These are phyloP conservation scores for Trypanosoma rangeli DNA, from an alignment of 208 protist genomes.

Conservation along the genomic window DNA sequence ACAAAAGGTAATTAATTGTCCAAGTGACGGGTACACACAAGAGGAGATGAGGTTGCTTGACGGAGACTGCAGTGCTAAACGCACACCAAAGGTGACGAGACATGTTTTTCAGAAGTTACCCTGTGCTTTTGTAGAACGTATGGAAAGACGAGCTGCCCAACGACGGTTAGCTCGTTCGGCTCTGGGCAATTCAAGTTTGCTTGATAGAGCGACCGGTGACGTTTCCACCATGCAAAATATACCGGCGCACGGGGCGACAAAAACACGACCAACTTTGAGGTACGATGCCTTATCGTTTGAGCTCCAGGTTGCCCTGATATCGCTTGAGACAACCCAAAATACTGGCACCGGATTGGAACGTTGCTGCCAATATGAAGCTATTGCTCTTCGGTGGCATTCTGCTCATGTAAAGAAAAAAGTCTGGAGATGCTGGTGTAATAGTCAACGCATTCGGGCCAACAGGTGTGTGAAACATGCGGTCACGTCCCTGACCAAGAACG, in stretches of 20 bases:
- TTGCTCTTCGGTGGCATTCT: constrained; percentile 7
- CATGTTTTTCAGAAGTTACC: not conserved
- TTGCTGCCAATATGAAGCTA: constrained; percentile 7
- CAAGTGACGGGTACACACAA: not conserved
- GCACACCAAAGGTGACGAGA: not conserved
- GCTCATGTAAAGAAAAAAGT: constrained; percentile 12
- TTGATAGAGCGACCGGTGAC: not conserved
- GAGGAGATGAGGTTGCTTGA: not conserved
- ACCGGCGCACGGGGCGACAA: not conserved
- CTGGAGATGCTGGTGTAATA: constrained; percentile 14
- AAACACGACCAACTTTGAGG: not conserved
- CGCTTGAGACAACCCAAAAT: not conserved
- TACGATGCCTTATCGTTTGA: constrained; percentile 15
- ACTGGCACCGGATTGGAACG: not conserved
- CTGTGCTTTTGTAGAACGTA: constrained; percentile 28
- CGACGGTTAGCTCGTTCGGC: constrained; percentile 15
- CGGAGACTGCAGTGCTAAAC: not conserved
- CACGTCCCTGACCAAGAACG: not conserved
- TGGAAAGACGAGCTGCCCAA: constrained; percentile 30
- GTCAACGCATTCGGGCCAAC: not conserved
- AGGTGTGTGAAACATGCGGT: not conserved
- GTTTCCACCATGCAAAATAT: not conserved
- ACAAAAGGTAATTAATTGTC: not conserved
- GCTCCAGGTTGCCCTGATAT: constrained; percentile 8
- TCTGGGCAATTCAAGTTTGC: not conserved